Evolutionary conservation across 768 basidiomycete species (phyloP).

Genomic region (Mycena metata): DNA sequence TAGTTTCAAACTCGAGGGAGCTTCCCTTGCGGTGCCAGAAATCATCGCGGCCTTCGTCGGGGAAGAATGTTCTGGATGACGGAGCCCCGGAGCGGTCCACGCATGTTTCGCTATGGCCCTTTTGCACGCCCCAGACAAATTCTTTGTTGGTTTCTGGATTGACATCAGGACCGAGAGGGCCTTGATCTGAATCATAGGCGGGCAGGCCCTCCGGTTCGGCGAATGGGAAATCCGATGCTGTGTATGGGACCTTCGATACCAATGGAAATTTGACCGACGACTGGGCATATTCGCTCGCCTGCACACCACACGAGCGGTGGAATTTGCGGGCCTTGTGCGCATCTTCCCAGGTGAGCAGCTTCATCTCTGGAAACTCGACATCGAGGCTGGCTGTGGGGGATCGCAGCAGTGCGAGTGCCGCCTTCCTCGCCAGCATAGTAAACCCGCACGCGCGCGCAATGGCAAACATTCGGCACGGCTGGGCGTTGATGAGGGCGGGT

Average conservation of each 20-base stretch:
- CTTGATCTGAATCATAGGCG: conserved; percentile 8
- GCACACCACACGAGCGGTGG: conserved; percentile 1
- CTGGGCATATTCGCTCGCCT: conserved; percentile 6
- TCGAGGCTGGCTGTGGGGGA: too few relatives aligned
- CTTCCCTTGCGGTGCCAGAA: conserved; percentile 10
- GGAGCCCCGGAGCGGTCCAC: conserved; percentile 7
- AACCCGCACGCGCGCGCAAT: not conserved
- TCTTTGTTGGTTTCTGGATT: conserved; percentile 6
- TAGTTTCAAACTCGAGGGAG: conserved; percentile 6
- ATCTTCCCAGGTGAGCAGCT: conserved; percentile 9
- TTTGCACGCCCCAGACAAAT: conserved; percentile 6
- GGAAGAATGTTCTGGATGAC: conserved; percentile 7
- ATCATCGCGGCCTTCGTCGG: conserved; percentile 3
- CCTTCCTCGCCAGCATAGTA: not conserved
- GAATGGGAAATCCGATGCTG: conserved; percentile 9
- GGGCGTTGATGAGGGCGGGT: conserved; percentile 1
- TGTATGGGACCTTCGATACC: too few relatives aligned
- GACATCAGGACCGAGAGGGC: conserved; percentile 1
- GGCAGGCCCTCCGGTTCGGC: not conserved
- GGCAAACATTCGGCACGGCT: conserved; percentile 14
- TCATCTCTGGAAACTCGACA: conserved; percentile 12
- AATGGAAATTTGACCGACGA: too few relatives aligned
- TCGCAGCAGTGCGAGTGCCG: not conserved
- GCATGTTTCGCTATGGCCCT: conserved; percentile 8
- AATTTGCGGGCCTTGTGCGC: not conserved